Base-by-base conservation (phyloP, 495 filamentous ascomycete species). In the Pyronema domesticum region DNA sequence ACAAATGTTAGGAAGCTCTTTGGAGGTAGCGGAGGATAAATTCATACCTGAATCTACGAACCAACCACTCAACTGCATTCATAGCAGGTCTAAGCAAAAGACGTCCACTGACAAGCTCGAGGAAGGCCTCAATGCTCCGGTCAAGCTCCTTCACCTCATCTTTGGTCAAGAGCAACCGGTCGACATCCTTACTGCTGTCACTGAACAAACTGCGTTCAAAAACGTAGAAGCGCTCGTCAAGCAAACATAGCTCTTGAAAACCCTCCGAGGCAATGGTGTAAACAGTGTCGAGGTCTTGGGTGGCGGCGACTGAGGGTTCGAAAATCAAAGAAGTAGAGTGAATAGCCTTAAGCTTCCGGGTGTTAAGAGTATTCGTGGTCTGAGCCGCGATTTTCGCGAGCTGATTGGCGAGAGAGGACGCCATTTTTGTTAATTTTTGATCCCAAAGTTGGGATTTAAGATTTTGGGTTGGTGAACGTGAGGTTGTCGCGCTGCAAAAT, bases 251-350 rank as follows among this genome's bases (percentile, higher is more conserved):
- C 58, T 99, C 91, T 30, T 82, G 76, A 61, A 86, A 96, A 0
- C 88, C 89, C 61, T 94, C 87, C 56, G 75, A 71, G 64, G 88
- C 95, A 65, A 94, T 75, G 46, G 82, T 73, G 66, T 83, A 96
- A 55, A 99, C 75, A 7, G 82, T 83, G 61, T 94, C 81, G 65
- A 89, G 94, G 58, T 81, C 85, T 67, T 99, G 91, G 19, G 78
- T 76, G 10, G 81, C 80, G 36, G 91, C 93, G 57, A 83, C 74
- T 60, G 78, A 76, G 39, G 79, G 76, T 61, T 93, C 86, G 68
- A 88, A 99, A 52, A 99, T 81, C 51, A 99, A 68, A 13, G 91
- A 96, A 61, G 91, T 84, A 46, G 85, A 86, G 71, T 96, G 89
- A 23, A 84, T 75, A 39, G 82, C 73, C 68, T 86, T 88, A 68